Percentiles rank a stretch among this genome's conserved stretches.
These are phyloP conservation scores for Mucuna pruriens DNA, from an alignment of 306 rosid genomes.

Conservation along the genomic window DNA sequence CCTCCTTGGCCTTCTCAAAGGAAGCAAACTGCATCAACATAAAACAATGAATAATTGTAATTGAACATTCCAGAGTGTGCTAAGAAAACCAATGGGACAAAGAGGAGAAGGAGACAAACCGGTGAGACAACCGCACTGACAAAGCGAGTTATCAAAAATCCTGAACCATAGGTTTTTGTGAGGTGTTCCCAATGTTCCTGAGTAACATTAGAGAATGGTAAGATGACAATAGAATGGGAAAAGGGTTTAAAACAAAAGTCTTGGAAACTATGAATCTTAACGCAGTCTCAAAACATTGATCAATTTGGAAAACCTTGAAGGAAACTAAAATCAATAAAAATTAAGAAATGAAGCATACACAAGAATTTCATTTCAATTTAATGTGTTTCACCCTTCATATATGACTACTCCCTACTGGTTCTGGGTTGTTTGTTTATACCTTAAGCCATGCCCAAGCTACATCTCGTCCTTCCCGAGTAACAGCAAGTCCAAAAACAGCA, in stretches of 20 bases:
- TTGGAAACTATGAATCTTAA: constrained; percentile 27
- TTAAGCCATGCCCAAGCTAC: constrained; percentile 89
- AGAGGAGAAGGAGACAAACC: constrained; percentile 57
- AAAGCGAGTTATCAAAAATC: constrained; percentile 75
- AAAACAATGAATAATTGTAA: not conserved
- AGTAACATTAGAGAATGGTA: constrained; percentile 16
- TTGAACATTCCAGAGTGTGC: not conserved
- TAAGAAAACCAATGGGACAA: constrained; percentile 9
- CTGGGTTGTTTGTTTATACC: constrained; percentile 58
- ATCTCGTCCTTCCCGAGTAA: constrained; percentile 71
- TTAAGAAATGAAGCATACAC: not conserved
- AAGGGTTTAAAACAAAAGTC: not conserved
- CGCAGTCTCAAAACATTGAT: constrained; percentile 7
- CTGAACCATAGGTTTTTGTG: constrained; percentile 70
- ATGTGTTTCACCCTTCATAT: constrained; percentile 19
- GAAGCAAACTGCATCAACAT: constrained; percentile 76
- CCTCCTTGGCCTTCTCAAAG: constrained; percentile 75
- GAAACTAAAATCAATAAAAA: not conserved
- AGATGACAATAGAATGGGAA: not conserved
- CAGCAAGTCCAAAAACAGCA: constrained; percentile 70
- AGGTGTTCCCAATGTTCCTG: constrained; percentile 81
- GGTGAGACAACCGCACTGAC: constrained; percentile 75
- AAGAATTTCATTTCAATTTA: constrained; percentile 17
- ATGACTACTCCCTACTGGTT: constrained; percentile 24
- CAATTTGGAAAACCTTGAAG: constrained; percentile 19